Conservation (phyloP, 257 asterid species). For the Rehmannia glutinosa region DNA sequence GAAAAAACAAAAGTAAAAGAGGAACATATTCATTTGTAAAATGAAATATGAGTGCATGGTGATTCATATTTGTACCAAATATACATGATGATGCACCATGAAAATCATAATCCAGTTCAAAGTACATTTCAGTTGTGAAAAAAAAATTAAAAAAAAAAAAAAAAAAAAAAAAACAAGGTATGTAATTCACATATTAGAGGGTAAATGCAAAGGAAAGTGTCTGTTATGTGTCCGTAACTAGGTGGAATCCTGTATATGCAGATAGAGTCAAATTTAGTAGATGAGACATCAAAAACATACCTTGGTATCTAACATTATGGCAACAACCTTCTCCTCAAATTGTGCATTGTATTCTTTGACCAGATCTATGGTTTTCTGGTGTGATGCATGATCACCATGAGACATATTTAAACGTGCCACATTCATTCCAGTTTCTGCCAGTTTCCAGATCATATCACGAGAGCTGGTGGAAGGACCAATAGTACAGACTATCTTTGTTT, state of each 20-base stretch:
- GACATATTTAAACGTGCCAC: slow-evolving; percentile 99
- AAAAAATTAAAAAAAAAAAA: background rate
- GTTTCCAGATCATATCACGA: slow-evolving; percentile 95
- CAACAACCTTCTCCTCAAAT: slow-evolving; percentile 70
- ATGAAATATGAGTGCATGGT: background rate
- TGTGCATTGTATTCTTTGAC: slow-evolving; percentile 96
- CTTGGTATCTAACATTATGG: slow-evolving; percentile 98
- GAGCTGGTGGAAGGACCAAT: slow-evolving; percentile 98
- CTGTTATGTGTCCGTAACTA: background rate
- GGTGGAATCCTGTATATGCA: background rate
- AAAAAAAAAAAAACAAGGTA: background rate
- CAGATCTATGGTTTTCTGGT: slow-evolving; percentile 83
- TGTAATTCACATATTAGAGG: background rate
- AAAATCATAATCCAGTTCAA: background rate
- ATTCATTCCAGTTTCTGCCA: slow-evolving; percentile 96
- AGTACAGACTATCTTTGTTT: slow-evolving; percentile 94
- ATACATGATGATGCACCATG: background rate
- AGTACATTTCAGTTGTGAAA: background rate
- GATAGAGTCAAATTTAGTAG: background rate
- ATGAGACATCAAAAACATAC: slow-evolving; percentile 32
- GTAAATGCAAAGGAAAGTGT: background rate
- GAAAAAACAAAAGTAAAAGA: background rate
- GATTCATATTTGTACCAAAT: background rate
- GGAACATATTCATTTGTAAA: background rate
- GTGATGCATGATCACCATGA: slow-evolving; percentile 96